phyloP scores from a whole-genome alignment of 768 basidiomycete species.

The Amylocystis lapponica region DNA sequence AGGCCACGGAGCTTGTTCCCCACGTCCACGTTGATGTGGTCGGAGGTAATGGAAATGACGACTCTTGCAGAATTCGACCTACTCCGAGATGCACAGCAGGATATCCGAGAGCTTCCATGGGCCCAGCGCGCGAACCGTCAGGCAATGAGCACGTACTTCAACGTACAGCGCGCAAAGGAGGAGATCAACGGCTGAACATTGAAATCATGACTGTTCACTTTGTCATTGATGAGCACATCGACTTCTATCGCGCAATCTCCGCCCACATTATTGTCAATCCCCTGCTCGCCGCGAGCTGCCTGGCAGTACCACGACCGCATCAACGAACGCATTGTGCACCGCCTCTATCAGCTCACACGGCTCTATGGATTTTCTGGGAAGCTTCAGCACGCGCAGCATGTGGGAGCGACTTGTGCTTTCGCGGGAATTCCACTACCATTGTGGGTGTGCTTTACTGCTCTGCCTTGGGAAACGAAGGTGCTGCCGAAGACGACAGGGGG shows the following conservation, averaged over 20 bases:
- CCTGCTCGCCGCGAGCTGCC: slow-evolving; percentile 1
- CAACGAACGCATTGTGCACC: slow-evolving; percentile 1
- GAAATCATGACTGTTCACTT: slow-evolving; percentile 26
- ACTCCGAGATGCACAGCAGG: slow-evolving; percentile 23
- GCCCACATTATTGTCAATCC: not conserved
- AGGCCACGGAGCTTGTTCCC: slow-evolving; percentile 15
- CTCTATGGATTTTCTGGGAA: no score
- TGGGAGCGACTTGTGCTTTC: not conserved
- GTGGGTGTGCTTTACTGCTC: no score
- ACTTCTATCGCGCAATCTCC: slow-evolving; percentile 3
- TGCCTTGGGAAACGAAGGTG: not conserved
- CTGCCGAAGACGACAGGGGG: not conserved
- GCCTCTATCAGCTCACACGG: not conserved
- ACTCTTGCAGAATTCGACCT: slow-evolving; percentile 26
- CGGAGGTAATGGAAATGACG: slow-evolving; percentile 8
- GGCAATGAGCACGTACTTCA: slow-evolving; percentile 23
- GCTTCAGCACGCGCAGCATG: no score
- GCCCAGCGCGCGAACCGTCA: slow-evolving; percentile 32
- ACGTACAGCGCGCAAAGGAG: slow-evolving; percentile 25
- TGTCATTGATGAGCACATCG: slow-evolving; percentile 22
- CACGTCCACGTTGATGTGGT: slow-evolving; percentile 6
- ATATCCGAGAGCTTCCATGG: slow-evolving; percentile 27
- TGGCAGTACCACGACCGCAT: slow-evolving; percentile 2
- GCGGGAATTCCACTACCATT: not conserved
- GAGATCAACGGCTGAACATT: slow-evolving; percentile 28